Evolutionary conservation across 495 filamentous ascomycete genomes (phyloP).

Genomic region (Pyronema domesticum): DNA sequence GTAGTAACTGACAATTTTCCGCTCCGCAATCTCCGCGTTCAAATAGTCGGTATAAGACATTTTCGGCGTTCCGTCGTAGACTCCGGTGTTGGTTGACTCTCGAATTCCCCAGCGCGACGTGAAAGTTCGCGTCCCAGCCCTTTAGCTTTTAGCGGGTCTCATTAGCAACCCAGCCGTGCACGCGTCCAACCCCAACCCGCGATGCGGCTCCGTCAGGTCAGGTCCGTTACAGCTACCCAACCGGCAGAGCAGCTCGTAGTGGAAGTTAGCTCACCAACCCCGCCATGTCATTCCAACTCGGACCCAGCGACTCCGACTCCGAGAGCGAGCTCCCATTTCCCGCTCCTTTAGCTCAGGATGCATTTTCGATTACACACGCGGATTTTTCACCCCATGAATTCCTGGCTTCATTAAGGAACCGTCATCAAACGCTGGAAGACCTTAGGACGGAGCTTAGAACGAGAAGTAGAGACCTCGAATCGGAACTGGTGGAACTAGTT

Average conservation of each 20-base stretch:
- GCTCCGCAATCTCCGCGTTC: constrained; percentile 57
- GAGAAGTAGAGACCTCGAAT: constrained; percentile 52
- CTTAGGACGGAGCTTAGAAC: constrained; percentile 68
- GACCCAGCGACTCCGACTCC: constrained; percentile 7
- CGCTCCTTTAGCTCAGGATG: constrained; percentile 14
- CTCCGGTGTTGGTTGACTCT: no score
- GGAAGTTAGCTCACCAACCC: not conserved
- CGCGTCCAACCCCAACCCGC: not conserved
- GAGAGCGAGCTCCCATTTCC: constrained; percentile 22
- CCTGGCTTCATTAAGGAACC: constrained; percentile 62
- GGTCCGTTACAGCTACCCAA: no score
- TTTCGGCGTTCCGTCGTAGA: no score
- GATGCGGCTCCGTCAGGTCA: not conserved
- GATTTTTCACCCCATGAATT: constrained; percentile 67
- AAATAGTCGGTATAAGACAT: constrained; percentile 45
- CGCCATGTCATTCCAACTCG: constrained; percentile 5
- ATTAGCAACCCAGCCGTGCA: not conserved
- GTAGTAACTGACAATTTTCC: constrained; percentile 42
- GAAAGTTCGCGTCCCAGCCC: not conserved
- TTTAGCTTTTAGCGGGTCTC: not conserved
- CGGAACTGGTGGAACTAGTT: constrained; percentile 80
- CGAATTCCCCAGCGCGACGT: not conserved
- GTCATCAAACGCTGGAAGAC: constrained; percentile 92
- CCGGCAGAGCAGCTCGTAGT: not conserved
- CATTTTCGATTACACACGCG: constrained; percentile 11